A percentile compares a stretch with the other conserved stretches of the same genome.
Evolutionary conservation across 1,139 yeast species (phyloP).

Genomic region (Debaryomycetaceae sp.): DNA sequence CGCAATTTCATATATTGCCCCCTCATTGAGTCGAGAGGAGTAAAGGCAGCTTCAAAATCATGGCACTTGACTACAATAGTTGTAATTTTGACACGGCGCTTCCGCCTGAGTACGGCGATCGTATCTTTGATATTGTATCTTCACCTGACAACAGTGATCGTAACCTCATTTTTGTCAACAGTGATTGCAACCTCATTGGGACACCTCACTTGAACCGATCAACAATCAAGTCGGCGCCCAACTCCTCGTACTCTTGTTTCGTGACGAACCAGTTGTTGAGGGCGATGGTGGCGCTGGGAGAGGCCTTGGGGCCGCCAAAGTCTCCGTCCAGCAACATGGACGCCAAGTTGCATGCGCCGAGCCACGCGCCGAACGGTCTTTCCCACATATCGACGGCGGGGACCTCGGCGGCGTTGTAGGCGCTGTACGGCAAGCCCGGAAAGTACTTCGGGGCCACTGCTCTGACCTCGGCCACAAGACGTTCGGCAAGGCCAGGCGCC

Average conservation of each 20-base stretch:
- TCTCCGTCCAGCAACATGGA: slow-evolving; percentile 40
- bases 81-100: too few relatives aligned
- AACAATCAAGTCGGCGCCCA: slow-evolving; percentile 45
- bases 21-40: too few relatives aligned
- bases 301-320: slow-evolving; percentile 21
- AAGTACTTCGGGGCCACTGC: slow-evolving; percentile 34
- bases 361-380: slow-evolving; percentile 49
- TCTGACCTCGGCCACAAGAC: slow-evolving; percentile 48
- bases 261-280: slow-evolving; percentile 45
- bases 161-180: too few relatives aligned
- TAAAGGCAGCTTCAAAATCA: too few relatives aligned
- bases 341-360: slow-evolving; percentile 57
- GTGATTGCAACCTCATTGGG: too few relatives aligned
- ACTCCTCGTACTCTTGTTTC: slow-evolving; percentile 47
- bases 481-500: slow-evolving; percentile 49
- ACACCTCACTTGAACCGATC: slow-evolving; percentile 39
- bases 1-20: too few relatives aligned
- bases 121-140: too few relatives aligned
- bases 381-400: slow-evolving; percentile 31
- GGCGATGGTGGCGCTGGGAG: slow-evolving; percentile 33
- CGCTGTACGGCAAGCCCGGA: slow-evolving; percentile 36
- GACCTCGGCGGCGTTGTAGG: slow-evolving; percentile 19
- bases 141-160: too few relatives aligned
- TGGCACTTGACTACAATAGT: too few relatives aligned
- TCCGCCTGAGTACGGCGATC: too few relatives aligned